Evolutionary conservation across 2,329 filamentous ascomycete genomes (phyloP).

Genomic region (Helminthosporium solani): DNA sequence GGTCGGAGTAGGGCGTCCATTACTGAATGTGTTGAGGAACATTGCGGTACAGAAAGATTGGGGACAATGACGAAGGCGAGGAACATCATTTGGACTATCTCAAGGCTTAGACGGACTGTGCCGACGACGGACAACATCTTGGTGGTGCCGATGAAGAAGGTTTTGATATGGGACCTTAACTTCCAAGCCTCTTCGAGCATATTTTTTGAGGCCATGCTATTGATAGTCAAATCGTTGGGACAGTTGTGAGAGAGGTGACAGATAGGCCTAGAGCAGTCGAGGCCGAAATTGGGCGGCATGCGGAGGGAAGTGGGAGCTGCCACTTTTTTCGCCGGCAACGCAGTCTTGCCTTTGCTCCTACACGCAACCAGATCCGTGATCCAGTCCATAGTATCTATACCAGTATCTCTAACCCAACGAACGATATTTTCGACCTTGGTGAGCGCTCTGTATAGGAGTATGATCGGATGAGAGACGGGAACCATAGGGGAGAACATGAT

Average conservation of each 20-base stretch:
- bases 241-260: background rate
- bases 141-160: background rate
- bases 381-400: background rate
- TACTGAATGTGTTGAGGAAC: too few relatives aligned
- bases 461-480: background rate
- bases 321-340: background rate
- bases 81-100: background rate
- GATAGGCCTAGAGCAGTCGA: background rate
- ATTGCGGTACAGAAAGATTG: too few relatives aligned
- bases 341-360: background rate
- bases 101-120: background rate
- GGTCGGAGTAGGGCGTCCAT: background rate
- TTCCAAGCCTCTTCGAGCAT: too few relatives aligned
- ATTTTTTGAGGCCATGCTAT: background rate
- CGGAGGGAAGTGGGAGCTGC: background rate
- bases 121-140: background rate
- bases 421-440: background rate
- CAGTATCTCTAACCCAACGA: background rate
- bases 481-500: constrained; percentile 21
- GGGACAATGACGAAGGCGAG: too few relatives aligned
- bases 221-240: background rate
- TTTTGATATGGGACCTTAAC: background rate
- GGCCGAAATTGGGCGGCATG: background rate
- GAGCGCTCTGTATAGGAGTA: background rate
- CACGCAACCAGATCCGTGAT: background rate